Evolutionary conservation across 305 asterid species (phyloP).

Genomic region (Withania somnifera): DNA sequence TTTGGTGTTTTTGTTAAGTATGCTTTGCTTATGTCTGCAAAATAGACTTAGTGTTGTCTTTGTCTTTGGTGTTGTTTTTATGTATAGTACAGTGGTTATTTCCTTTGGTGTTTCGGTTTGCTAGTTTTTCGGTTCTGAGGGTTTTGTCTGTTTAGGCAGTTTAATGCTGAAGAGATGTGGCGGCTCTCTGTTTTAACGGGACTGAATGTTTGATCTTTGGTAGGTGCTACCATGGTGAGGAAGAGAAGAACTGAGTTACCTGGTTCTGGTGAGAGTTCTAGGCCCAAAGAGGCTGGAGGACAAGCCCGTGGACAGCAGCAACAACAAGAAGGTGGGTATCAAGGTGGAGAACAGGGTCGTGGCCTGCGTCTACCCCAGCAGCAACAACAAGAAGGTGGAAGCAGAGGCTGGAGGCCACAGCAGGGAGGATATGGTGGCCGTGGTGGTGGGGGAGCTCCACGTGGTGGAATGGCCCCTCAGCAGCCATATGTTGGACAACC

Average conservation of each 20-base stretch:
- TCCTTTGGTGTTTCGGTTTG: neutral
- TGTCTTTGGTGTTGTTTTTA: neutral
- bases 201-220: neutral
- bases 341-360: slow-evolving; percentile 49
- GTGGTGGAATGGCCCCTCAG: slow-evolving; percentile 51
- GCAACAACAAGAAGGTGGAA: slow-evolving; percentile 45
- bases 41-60: slow-evolving; percentile 8
- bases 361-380: slow-evolving; percentile 48
- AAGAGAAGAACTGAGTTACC: slow-evolving; percentile 58
- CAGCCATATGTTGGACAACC: slow-evolving; percentile 41
- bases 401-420: slow-evolving; percentile 58
- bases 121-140: neutral
- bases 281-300: slow-evolving; percentile 45
- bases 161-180: neutral
- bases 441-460: slow-evolving; percentile 38
- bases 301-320: slow-evolving; percentile 43
- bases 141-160: neutral
- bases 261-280: slow-evolving; percentile 49
- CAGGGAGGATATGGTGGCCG: slow-evolving; percentile 72
- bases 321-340: slow-evolving; percentile 42
- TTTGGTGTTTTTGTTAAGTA: neutral
- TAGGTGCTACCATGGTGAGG: slow-evolving; percentile 56
- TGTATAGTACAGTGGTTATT: neutral
- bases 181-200: neutral
- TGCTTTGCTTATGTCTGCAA: neutral